Evolutionary conservation across 2,329 filamentous ascomycete genomes (phyloP), one percentile per base, ranked within the genome.

Genomic region (Cladophialophora chaetospira): DNA sequence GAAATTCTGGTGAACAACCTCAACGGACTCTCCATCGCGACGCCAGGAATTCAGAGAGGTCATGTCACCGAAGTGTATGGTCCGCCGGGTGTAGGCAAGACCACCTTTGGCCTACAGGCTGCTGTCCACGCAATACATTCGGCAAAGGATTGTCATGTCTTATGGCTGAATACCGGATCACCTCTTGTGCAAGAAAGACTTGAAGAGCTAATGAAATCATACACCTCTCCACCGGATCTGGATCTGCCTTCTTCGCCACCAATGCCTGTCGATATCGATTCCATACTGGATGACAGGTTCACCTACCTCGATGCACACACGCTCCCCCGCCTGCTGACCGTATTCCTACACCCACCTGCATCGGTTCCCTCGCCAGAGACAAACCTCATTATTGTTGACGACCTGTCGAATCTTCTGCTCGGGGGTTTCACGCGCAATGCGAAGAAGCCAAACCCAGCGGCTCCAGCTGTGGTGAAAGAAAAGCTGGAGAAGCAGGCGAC

Each of bases 41-140:
- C 53, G 4, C 52, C 58, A 70, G 46, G 60, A 67, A 38, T 73
- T 68, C 9, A 70, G 71, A 83, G 86, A 55, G 90, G 91, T 11
- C 88, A 91, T 70, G 80, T 96, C 38, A 89, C 88, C 3, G 93
- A 97, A 72, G 76, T 96, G 47, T 96, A 89, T 82, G 93, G 93
- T 0, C 91, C 92, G 9, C 88, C 90, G 6, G 92, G 91, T 1
- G 83, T 83, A 23, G 93, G 92, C 26, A 97, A 96, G 78, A 96
- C 91, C 3, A 80, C 87, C 10, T 77, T 97, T 65, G 88, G 87
- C 31, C 80, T 93, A 65, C 89, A 91, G 69, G 75, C 89, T 40
- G 80, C 86, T 58, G 80, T 82, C 10, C 85, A 82, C 69, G 83
- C 85, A 15, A 72, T 96, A 47, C 74, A 73, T 50, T 76, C 79